Percentiles rank a stretch among this genome's conserved stretches.
Conservation (phyloP, 2,329 filamentous ascomycete genomes). For the Penicillium glabrum region DNA sequence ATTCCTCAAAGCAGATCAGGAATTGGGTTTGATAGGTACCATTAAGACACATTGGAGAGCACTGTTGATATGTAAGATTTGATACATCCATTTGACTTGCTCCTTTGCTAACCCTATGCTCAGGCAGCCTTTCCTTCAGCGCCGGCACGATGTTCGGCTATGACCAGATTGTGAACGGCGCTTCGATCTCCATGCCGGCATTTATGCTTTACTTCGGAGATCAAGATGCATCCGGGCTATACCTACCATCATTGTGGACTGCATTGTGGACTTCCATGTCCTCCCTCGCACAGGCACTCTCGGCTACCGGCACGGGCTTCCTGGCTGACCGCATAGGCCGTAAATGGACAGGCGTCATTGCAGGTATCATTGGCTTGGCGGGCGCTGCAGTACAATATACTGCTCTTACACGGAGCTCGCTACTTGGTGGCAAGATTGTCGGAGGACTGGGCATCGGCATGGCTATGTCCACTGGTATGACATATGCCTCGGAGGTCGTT, state of each 20-base stretch:
- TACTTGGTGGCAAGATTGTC: slow-evolving; percentile 21
- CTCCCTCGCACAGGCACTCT: slow-evolving; percentile 18
- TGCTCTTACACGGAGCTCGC: slow-evolving; percentile 9
- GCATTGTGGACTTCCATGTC: slow-evolving; percentile 24
- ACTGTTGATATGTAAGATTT: background rate
- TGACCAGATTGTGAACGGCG: slow-evolving; percentile 8
- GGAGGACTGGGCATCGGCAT: slow-evolving; percentile 16
- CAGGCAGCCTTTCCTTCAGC: slow-evolving; percentile 5
- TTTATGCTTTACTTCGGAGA: slow-evolving; percentile 10
- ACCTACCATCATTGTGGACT: slow-evolving; percentile 21
- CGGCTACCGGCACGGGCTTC: slow-evolving; percentile 27
- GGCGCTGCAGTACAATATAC: slow-evolving; percentile 16
- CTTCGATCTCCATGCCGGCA: slow-evolving; percentile 9
- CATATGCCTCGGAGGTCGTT: slow-evolving; percentile 18
- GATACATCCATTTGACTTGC: background rate
- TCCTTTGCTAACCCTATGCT: background rate
- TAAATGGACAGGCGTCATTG: slow-evolving; percentile 32
- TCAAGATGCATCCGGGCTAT: slow-evolving; percentile 4
- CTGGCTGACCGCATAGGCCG: slow-evolving; percentile 36
- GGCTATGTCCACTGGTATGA: slow-evolving; percentile 18
- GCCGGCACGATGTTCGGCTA: slow-evolving; percentile 6
- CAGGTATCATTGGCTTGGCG: slow-evolving; percentile 21
- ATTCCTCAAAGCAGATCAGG: background rate
- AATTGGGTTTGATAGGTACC: background rate
- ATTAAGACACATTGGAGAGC: background rate